Percentiles rank a stretch among this genome's conserved stretches.
Conservation (phyloP, 1,284 basidiomycete species). For the Pseudozyma tsukubaensis region DNA sequence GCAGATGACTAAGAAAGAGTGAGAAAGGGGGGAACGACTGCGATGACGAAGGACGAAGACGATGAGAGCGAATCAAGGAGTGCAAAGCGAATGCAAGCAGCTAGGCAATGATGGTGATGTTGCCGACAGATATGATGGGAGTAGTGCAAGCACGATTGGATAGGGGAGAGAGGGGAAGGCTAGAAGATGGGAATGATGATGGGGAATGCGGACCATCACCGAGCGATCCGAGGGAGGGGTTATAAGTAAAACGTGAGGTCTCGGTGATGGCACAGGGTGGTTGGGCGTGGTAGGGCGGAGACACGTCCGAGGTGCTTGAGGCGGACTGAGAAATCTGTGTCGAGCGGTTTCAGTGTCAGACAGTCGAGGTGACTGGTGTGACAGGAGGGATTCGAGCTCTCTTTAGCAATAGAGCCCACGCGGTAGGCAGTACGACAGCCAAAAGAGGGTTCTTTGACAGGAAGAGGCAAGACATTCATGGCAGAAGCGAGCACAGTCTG, state of each 20-base stretch:
- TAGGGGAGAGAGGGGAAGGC: slow-evolving; percentile 13
- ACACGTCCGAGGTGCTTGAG: slow-evolving; percentile 44
- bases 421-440: slow-evolving; percentile 2
- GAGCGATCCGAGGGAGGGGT: slow-evolving; percentile 47
- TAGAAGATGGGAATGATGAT: slow-evolving; percentile 27
- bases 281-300: slow-evolving; percentile 22
- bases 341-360: slow-evolving; percentile 38
- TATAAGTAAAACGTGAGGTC: slow-evolving; percentile 35
- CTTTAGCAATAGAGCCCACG: neutral
- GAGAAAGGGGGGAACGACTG: neutral
- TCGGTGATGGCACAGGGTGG: slow-evolving; percentile 36
- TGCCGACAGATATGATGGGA: slow-evolving; percentile 40
- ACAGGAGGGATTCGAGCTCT: slow-evolving; percentile 11
- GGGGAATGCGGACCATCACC: slow-evolving; percentile 40
- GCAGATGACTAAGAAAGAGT: slow-evolving; percentile 11
- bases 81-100: slow-evolving; percentile 19
- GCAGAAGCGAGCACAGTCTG: slow-evolving; percentile 30
- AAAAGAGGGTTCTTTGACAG: slow-evolving; percentile 17
- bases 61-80: slow-evolving; percentile 17
- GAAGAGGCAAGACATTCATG: neutral
- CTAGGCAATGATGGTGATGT: slow-evolving; percentile 11
- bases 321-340: slow-evolving; percentile 28
- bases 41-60: slow-evolving; percentile 20
- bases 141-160: slow-evolving; percentile 13
- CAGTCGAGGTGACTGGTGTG: slow-evolving; percentile 11